Percentiles rank a stretch among this genome's conserved stretches.
Evolutionary conservation across 2,329 filamentous ascomycete genomes (phyloP).

Genomic region (Penicillium brasilianum): DNA sequence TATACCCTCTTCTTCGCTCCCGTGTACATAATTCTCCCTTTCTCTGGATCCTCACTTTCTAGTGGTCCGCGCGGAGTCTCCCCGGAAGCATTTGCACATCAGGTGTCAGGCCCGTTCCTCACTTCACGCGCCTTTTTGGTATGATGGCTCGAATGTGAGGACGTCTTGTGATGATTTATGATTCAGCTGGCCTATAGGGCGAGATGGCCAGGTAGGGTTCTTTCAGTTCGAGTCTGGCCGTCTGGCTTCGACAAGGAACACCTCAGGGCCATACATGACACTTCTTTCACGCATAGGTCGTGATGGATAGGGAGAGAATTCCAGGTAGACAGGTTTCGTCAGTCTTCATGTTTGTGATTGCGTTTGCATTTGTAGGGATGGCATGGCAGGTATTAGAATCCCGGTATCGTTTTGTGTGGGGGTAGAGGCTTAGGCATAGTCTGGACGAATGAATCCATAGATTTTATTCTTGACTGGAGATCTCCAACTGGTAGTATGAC

Average conservation of each 20-base stretch:
- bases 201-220: conserved; percentile 4
- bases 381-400: background rate
- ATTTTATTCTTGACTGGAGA: no score
- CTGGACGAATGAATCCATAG: background rate
- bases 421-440: background rate
- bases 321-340: conserved; percentile 13
- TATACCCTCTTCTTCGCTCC: conserved; percentile 2
- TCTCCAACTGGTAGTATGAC: no score
- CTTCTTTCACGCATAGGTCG: conserved; percentile 10
- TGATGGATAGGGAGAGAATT: conserved; percentile 20
- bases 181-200: no score
- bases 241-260: conserved; percentile 1
- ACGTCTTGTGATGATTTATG: conserved; percentile 31
- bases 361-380: background rate
- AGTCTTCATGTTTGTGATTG: background rate
- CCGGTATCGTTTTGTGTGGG: background rate
- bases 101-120: conserved; percentile 27
- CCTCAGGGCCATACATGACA: background rate
- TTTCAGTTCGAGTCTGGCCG: background rate
- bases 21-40: conserved; percentile 22
- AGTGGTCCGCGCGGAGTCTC: conserved; percentile 9
- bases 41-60: conserved; percentile 9
- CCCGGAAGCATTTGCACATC: conserved; percentile 31
- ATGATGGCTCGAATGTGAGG: conserved; percentile 24
- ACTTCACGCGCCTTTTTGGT: conserved; percentile 28